Percentiles rank a stretch among this genome's conserved stretches.
Conservation (phyloP, 2,329 filamentous ascomycete genomes). For the Sphaerulina populicola region DNA sequence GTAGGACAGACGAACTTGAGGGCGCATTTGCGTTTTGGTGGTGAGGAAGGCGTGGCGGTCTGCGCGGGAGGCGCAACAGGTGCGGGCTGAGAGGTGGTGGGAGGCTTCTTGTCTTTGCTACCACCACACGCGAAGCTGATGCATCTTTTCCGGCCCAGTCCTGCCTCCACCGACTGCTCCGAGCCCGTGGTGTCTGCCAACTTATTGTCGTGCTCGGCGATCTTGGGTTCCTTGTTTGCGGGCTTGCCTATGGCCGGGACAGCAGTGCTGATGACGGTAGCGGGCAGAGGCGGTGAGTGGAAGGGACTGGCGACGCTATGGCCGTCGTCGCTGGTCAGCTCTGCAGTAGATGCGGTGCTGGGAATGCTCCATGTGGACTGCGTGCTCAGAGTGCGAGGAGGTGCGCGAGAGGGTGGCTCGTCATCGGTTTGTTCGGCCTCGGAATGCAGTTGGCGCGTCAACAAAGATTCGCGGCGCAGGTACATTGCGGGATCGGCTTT, state of each 20-base stretch:
- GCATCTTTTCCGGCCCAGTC: constrained; percentile 68
- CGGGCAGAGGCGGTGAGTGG: constrained; percentile 72
- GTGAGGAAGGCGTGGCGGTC: constrained; percentile 25
- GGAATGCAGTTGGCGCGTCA: constrained; percentile 71
- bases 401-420: constrained; percentile 23
- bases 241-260: constrained; percentile 35
- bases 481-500: constrained; percentile 43
- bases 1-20: constrained; percentile 70
- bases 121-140: constrained; percentile 80
- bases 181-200: constrained; percentile 25
- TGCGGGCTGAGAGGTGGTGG: constrained; percentile 30
- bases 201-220: constrained; percentile 33
- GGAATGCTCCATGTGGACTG: constrained; percentile 69
- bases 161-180: constrained; percentile 55
- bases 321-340: constrained; percentile 82
- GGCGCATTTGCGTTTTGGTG: constrained; percentile 49
- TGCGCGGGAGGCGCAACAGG: constrained; percentile 27
- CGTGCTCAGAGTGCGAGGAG: constrained; percentile 41
- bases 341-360: constrained; percentile 74
- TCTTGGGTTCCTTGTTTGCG: constrained; percentile 33
- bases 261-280: constrained; percentile 40
- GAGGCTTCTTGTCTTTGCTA: constrained; percentile 47
- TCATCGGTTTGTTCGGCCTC: constrained; percentile 41
- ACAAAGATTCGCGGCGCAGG: constrained; percentile 65
- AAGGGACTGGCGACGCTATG: constrained; percentile 71